phyloP scores from a whole-genome alignment of 1,284 basidiomycete species.

The Flammula alnicola region DNA sequence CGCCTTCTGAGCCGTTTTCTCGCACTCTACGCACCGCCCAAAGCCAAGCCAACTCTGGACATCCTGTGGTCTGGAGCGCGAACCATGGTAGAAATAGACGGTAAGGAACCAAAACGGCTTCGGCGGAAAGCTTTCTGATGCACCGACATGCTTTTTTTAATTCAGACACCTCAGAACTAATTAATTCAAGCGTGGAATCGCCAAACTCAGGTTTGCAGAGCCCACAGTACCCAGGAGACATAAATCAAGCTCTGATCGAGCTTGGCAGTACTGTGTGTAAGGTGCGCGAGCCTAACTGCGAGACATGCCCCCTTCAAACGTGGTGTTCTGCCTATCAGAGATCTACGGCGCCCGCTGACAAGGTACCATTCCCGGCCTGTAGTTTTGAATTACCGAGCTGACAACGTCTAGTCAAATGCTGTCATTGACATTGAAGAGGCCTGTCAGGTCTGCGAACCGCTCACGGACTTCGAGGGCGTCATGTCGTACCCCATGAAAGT shows the following conservation, averaged over 20 bases:
- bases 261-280: conserved; percentile 92
- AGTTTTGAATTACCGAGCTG: conserved; percentile 5
- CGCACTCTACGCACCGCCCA: conserved; percentile 81
- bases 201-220: conserved; percentile 10
- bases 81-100: conserved; percentile 59
- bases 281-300: conserved; percentile 78
- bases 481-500: conserved; percentile 88
- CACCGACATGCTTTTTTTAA: conserved; percentile 2
- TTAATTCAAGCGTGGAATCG: conserved; percentile 4
- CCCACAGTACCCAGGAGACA: conserved; percentile 65
- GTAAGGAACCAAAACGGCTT: conserved; percentile 18
- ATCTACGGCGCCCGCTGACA: conserved; percentile 14
- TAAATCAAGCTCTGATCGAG: conserved; percentile 89
- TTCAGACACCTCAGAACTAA: conserved; percentile 7
- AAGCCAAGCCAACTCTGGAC: conserved; percentile 77
- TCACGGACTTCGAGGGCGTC: conserved; percentile 53
- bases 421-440: conserved; percentile 72
- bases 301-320: conserved; percentile 67
- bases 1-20: conserved; percentile 82
- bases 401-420: conserved; percentile 8
- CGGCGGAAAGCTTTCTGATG: background rate
- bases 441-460: conserved; percentile 75
- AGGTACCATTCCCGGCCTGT: conserved; percentile 4
- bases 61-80: conserved; percentile 83
- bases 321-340: conserved; percentile 70